Evolutionary conservation across 441 rosid genomes (phyloP).

Genomic region (Melianthus villosus): DNA sequence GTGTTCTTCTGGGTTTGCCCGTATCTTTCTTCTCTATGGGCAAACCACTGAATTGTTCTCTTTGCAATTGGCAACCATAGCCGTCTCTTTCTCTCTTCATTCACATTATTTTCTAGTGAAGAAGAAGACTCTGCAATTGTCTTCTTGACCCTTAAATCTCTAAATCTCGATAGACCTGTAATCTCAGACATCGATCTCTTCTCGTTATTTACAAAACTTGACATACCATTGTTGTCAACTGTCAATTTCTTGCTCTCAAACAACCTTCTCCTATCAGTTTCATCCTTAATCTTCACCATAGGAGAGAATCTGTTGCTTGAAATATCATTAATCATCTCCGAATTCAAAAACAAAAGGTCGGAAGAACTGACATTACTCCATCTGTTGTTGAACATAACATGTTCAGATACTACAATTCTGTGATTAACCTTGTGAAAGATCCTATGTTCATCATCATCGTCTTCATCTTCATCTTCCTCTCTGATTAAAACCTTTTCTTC

Average conservation of each 20-base stretch:
- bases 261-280: too few species aligned
- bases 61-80: slow-evolving; percentile 72
- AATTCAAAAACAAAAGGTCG: slow-evolving; percentile 55
- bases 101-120: slow-evolving; percentile 10
- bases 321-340: slow-evolving; percentile 42
- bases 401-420: slow-evolving; percentile 44
- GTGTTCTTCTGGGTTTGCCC: slow-evolving; percentile 16
- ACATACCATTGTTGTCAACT: slow-evolving; percentile 24
- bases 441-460: slow-evolving; percentile 10
- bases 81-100: slow-evolving; percentile 41
- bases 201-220: slow-evolving; percentile 10
- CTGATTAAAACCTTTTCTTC: slow-evolving; percentile 10
- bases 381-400: slow-evolving; percentile 39
- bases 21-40: slow-evolving; percentile 42
- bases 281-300: slow-evolving; percentile 12
- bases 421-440: slow-evolving; percentile 45
- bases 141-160: slow-evolving; percentile 13
- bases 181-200: slow-evolving; percentile 80
- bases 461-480: slow-evolving; percentile 8
- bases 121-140: slow-evolving; percentile 15
- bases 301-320: slow-evolving; percentile 40
- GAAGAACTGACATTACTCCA: slow-evolving; percentile 90
- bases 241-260: slow-evolving; percentile 26
- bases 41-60: slow-evolving; percentile 68
- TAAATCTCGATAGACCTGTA: slow-evolving; percentile 38